A percentile compares a stretch with the other conserved stretches of the same genome.
Evolutionary conservation across 2,329 filamentous ascomycete species (phyloP).

Genomic region (Sclerotinia borealis): DNA sequence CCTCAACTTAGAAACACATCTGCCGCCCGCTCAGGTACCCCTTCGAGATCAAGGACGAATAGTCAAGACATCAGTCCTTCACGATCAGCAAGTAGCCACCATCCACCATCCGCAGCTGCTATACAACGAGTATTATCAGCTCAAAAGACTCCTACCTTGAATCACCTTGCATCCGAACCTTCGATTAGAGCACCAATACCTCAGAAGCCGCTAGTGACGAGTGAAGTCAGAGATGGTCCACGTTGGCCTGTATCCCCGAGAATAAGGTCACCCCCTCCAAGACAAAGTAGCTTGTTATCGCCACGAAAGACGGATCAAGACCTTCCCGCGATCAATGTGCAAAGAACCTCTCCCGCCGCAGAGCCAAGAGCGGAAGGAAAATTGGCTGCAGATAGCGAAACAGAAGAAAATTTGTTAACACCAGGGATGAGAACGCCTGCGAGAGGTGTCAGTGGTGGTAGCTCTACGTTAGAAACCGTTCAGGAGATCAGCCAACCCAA

Average conservation of each 20-base stretch:
- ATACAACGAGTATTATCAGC: conserved; percentile 64
- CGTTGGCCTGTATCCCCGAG: conserved; percentile 75
- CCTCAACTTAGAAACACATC: conserved; percentile 25
- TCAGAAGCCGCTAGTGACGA: conserved; percentile 50
- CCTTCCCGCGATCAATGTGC: conserved; percentile 46
- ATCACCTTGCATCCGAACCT: conserved; percentile 54
- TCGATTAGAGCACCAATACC: conserved; percentile 56
- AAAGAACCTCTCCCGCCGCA: conserved; percentile 38
- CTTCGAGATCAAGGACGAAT: conserved; percentile 56
- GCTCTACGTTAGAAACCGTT: conserved; percentile 75
- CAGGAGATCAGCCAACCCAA: conserved; percentile 79
- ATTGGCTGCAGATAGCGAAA: conserved; percentile 22
- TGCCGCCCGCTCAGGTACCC: conserved; percentile 26
- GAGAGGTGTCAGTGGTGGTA: conserved; percentile 52
- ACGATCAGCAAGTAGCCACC: conserved; percentile 43
- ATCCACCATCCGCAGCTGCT: conserved; percentile 55
- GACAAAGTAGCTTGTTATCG: conserved; percentile 41
- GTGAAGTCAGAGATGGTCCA: conserved; percentile 49
- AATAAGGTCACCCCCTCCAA: conserved; percentile 69
- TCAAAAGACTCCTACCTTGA: conserved; percentile 56
- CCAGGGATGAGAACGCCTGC: conserved; percentile 54
- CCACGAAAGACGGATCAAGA: conserved; percentile 46
- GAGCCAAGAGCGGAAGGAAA: conserved; percentile 34
- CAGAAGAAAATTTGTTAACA: conserved; percentile 26
- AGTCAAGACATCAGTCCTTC: conserved; percentile 62